Evolutionary conservation across 306 rosid genomes (phyloP), one percentile per base, ranked within the genome.

Genomic region (Pachyrhizus erosus): DNA sequence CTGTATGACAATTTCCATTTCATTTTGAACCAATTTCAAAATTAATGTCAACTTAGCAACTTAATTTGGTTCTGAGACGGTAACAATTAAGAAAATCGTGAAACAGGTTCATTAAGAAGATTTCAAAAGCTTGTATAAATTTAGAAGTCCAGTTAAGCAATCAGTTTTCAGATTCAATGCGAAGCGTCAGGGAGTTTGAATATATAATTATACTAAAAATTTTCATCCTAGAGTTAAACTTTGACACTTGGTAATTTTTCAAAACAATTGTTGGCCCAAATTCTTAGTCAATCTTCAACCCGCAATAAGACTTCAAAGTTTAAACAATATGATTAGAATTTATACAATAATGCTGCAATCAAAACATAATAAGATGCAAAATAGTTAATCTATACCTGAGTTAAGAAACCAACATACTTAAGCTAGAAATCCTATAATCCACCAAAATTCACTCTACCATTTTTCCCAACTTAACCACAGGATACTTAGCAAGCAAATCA

Each of bases 401-500:
- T 27, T 37, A 60, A 48, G 51, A 60, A 57, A 54, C 46, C 81
- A 80, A 48, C 74, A 68, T 24, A 49, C 5, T 72, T 42, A 42
- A 37, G 45, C 71, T 49, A 71, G 70, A 76, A 64, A 27, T 40
- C 18, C 46, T 51, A 42, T 33, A 27, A 79, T 9, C 70, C 62
- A 55, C 26, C 31, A 68, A 66, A 45, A 58, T 29, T 70, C 14
- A 1, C 48, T 24, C 75, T 20, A 9, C 84, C 52, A 34, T 58
- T 51, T 46, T 60, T 45, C 78, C 66, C 37, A 20, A 84, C 73
- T 21, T 48, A 66, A 27, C 60, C 60, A 74, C 27, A 55, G 18
- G 34, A 61, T 9, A 84, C 13, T 37, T 39, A 34, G 34, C 78
- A 79, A 17, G 60, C 67, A 67, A 73, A 67, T 17, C 18, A 72